phyloP scores from a whole-genome alignment of 2,329 filamentous ascomycete species.

The Hyphodiscus sp. region DNA sequence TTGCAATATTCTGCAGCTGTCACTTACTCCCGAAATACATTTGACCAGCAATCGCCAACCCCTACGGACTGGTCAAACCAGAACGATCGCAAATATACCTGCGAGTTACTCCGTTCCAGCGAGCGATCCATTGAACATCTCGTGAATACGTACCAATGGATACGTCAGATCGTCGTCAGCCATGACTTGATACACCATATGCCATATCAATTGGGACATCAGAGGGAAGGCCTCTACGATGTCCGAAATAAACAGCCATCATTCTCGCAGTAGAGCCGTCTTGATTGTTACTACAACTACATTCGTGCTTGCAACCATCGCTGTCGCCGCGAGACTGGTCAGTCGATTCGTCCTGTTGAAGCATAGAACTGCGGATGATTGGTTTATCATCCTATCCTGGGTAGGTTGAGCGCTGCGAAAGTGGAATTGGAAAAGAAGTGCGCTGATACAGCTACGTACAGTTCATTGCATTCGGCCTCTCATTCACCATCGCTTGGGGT shows the following conservation, averaged over 20 bases:
- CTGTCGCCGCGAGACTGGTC: slow-evolving; percentile 68
- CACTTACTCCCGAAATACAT: no score
- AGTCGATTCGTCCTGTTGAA: slow-evolving; percentile 69
- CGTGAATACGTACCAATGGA: background rate
- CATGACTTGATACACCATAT: background rate
- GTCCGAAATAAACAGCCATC: background rate
- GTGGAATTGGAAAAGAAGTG: background rate
- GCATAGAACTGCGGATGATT: slow-evolving; percentile 69
- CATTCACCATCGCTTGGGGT: slow-evolving; percentile 59
- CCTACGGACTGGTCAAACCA: no score
- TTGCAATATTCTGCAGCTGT: no score
- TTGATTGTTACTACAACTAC: slow-evolving; percentile 66
- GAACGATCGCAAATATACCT: background rate
- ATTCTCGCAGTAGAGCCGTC: slow-evolving; percentile 45
- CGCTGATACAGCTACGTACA: slow-evolving; percentile 13
- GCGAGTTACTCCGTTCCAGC: background rate
- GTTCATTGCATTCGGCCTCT: slow-evolving; percentile 59
- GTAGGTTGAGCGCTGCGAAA: slow-evolving; percentile 32
- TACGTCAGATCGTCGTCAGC: background rate
- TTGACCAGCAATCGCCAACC: no score
- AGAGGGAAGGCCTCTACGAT: background rate
- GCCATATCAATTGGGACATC: background rate
- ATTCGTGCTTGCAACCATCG: slow-evolving; percentile 62
- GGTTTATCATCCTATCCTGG: slow-evolving; percentile 77
- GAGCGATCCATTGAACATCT: background rate